Evolutionary conservation across 75 land plant species (phyloP), one percentile per base, ranked within the genome.

Genomic region (Pinus tabuliformis): DNA sequence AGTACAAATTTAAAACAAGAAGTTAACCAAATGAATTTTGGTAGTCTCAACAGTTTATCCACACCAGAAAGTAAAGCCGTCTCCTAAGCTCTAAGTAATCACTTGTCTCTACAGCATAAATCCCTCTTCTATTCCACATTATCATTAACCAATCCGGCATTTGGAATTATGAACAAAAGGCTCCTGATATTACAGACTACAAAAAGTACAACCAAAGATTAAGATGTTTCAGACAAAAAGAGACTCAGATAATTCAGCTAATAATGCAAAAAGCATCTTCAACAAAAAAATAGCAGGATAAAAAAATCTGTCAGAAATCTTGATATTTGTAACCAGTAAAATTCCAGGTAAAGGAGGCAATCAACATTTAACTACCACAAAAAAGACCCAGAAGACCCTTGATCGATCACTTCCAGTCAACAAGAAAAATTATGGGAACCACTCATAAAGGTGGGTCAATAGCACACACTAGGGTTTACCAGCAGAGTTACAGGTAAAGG

Each of bases 281-380:
- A 49, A 49, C 12, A 9, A 33, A 76, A 66, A 36, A 73, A 42
- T 33, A 33, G 77, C 33, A 76, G 14, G 37, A 76, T 70, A 66
- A 21, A 37, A 14, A 75, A 20, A 21, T 0, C 65, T 64, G 18
- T 21, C 77, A 75, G 22, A 17, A 75, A 64, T 52, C 42, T 62
- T 20, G 60, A 6, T 18, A 60, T 16, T 18, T 30, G 30, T 22
- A 37, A 70, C 13, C 30, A 70, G n/a, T 1, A 37, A 70, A 70
- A 70, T 28, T 28, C n/a, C 72, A 70, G 30, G 37, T 37, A 70
- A 37, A 20, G 20, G 72, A 30, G 37, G 8, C 42, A 70, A 21
- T 62, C 64, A 62, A 21, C 65, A 62, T 21, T 21, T 22, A 21
- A 21, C 65, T 22, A 26, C 26, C 26, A 62, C 26, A 22, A 62